Percentiles rank a stretch among this genome's conserved stretches.
These are phyloP conservation scores for Ganoderma meredithae DNA, from an alignment of 1,284 basidiomycete genomes.

Conservation along the genomic window DNA sequence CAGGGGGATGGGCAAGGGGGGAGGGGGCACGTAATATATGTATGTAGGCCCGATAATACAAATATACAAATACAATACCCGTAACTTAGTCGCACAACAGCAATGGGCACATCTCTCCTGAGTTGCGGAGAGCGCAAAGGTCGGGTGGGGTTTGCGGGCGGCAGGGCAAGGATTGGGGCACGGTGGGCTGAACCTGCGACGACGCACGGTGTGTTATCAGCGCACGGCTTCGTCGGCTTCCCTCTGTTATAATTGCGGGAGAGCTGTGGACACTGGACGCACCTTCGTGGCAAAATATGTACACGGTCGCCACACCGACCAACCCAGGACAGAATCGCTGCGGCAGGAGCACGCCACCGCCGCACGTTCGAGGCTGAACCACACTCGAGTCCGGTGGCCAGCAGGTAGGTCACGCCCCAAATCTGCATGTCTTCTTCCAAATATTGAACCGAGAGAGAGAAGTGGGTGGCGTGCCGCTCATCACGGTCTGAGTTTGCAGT, in stretches of 20 bases:
- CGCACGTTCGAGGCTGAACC: conserved; percentile 15
- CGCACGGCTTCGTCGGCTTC: neutral
- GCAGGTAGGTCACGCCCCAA: conserved; percentile 17
- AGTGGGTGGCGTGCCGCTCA: conserved; percentile 20
- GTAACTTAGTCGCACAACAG: conserved; percentile 35
- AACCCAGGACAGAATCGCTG: conserved; percentile 10
- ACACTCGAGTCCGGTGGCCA: neutral
- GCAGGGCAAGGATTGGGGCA: conserved; percentile 9
- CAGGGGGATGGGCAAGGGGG: neutral
- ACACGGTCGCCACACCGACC: conserved; percentile 32
- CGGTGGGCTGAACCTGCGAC: conserved; percentile 15
- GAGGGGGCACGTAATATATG: neutral
- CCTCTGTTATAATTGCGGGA: neutral
- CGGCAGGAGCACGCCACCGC: neutral
- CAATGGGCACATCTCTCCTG: conserved; percentile 5
- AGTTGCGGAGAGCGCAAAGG: conserved; percentile 6
- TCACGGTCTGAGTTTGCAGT: conserved; percentile 15
- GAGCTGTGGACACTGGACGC: conserved; percentile 4
- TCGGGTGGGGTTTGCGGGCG: conserved; percentile 1
- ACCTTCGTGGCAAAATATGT: conserved; percentile 27
- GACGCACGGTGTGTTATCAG: neutral
- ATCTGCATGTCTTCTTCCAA: conserved; percentile 7
- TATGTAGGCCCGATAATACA: neutral
- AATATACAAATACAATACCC: conserved; percentile 31
- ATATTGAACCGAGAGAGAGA: conserved; percentile 13